Base-by-base conservation (phyloP, 805 yeast species). In the Cyberlindnera euphorbiiphila region DNA sequence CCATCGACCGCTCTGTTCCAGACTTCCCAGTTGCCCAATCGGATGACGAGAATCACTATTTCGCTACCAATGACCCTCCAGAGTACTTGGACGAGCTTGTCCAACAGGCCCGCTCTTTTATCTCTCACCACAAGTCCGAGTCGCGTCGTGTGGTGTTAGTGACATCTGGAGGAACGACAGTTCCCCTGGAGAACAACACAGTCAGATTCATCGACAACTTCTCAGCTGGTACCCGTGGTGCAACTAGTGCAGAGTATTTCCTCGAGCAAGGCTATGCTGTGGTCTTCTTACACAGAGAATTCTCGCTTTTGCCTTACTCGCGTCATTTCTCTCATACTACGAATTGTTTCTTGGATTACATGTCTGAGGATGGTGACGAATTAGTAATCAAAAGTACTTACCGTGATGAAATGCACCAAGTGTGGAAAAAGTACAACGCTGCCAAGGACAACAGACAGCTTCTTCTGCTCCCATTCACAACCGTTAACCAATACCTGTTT, bases 141-240 rank as follows among this genome's bases (percentile, higher is more conserved):
- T 54, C 69, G 4, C 62, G 66, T 36, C 75, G 71, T 32, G 74
- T 91, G 11, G 98, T 78, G 0, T 64, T 91, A 30, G 95, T 91
- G 4, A 93, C 98, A 0, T 79, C 91, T 8, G 99, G 99, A 17
- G 99, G 99, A 16, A 93, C 98, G 1, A 91, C 97, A 0, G 99
- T 93, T 0, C 99, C 99, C 0, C 66, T 93, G 47, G 99, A 93
- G 55, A 89, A 88, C 61, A 93, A 93, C 56, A 93, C 98, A 0
- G 99, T 93, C 6, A 66, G 99, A 36, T 93, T 93, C 61, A 88
- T 93, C 53, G 99, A 93, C 62, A 93, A 93, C 56, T 93, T 93
- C 60, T 81, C 93, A 47, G 98, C 98, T 17, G 99, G 99, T 17
- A 93, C 97, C 0, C 76, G 99, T 61, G 99, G 98, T 39, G 95